phyloP scores from a whole-genome alignment of 768 basidiomycete species.

The Leucocoprinus leucothites region DNA sequence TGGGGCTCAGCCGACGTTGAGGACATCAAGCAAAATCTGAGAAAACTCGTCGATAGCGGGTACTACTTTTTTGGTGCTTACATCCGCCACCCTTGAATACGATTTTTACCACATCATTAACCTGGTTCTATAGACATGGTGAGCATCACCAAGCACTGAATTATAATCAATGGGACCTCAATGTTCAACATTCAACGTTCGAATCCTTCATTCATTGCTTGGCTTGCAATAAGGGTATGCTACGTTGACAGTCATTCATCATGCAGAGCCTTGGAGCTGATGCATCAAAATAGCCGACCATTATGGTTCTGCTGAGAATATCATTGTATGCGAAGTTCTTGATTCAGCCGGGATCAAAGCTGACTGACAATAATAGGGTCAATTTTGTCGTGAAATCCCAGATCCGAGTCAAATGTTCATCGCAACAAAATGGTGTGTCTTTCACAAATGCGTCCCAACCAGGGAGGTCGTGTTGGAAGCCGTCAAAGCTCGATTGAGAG shows the following conservation, averaged over 20 bases:
- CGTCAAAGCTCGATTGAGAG: constrained; percentile 62
- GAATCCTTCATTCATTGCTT: not conserved
- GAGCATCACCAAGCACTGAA: constrained; percentile 7
- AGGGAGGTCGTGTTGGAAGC: constrained; percentile 58
- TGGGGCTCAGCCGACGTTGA: constrained; percentile 75
- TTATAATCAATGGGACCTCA: not conserved
- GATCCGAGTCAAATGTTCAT: constrained; percentile 49
- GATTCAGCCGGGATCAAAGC: constrained; percentile 1
- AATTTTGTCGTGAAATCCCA: constrained; percentile 52
- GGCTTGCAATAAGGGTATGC: constrained; percentile 24
- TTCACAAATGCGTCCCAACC: constrained; percentile 47
- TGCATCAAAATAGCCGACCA: constrained; percentile 61
- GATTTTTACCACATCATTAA: not conserved
- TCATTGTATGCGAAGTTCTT: constrained; percentile 54
- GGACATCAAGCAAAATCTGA: constrained; percentile 68
- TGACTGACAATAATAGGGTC: constrained; percentile 51
- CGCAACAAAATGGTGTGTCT: constrained; percentile 87
- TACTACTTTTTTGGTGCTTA: constrained; percentile 60
- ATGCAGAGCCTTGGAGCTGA: not conserved
- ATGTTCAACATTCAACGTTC: not conserved
- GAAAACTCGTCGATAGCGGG: constrained; percentile 54
- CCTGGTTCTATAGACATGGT: constrained; percentile 34
- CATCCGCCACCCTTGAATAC: not conserved
- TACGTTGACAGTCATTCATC: not conserved
- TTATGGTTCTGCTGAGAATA: constrained; percentile 80